Percentiles rank a stretch among this genome's conserved stretches.
Conservation (phyloP, 2,329 filamentous ascomycete species). For the Epichloe typhina region DNA sequence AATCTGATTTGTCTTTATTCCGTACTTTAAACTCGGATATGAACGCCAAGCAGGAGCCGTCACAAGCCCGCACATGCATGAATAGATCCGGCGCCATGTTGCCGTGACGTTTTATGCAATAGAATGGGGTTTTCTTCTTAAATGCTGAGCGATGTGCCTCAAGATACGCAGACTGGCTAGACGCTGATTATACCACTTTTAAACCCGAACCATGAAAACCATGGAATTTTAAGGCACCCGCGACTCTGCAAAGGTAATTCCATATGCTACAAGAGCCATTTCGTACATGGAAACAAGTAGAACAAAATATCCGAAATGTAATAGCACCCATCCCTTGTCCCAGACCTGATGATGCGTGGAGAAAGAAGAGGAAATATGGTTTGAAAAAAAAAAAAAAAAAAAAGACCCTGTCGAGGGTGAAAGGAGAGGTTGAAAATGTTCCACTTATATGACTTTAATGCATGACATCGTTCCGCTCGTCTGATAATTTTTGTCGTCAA, state of each 20-base stretch:
- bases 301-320: not conserved
- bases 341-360: not conserved
- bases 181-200: no score
- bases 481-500: not conserved
- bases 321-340: not conserved
- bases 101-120: no score
- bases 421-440: not conserved
- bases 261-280: not conserved
- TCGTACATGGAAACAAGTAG: conserved; percentile 2
- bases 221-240: no score
- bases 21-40: not conserved
- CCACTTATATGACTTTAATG: not conserved
- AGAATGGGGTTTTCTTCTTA: no score
- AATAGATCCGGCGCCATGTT: no score
- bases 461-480: not conserved
- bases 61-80: no score
- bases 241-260: not conserved
- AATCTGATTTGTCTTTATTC: not conserved
- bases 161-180: no score
- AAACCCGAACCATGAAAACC: no score
- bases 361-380: not conserved
- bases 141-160: no score
- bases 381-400: not conserved
- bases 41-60: not conserved
- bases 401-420: not conserved